Evolutionary conservation across 441 rosid species (phyloP).

Genomic region (Eruca vesicaria): DNA sequence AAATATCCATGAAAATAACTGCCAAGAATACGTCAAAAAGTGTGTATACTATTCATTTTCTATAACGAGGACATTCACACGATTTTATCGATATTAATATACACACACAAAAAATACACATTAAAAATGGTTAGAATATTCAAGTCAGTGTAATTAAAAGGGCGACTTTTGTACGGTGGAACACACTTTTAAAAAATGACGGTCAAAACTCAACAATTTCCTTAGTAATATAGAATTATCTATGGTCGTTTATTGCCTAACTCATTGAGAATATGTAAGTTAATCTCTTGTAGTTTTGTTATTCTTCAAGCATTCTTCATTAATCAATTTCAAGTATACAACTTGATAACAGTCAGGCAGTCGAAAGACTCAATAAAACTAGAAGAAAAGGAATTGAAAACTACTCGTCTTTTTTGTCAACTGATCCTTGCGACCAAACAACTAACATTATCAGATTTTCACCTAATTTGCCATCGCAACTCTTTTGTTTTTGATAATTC

Average conservation of each 20-base stretch:
- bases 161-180: slow-evolving; percentile 6
- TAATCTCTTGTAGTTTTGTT: not conserved
- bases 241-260: slow-evolving; percentile 26
- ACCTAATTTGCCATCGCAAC: not conserved
- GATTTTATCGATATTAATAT: not conserved
- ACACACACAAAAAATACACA: not conserved
- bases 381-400: not conserved
- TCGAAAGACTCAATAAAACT: not conserved
- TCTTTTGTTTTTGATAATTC: too few relatives aligned
- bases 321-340: not conserved
- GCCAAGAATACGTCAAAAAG: not conserved
- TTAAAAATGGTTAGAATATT: not conserved
- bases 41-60: not conserved
- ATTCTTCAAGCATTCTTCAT: not conserved
- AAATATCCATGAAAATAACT: slow-evolving; percentile 7
- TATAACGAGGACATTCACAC: slow-evolving; percentile 8
- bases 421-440: not conserved
- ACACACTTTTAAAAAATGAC: not conserved
- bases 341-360: not conserved
- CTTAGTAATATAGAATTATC: not conserved
- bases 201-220: slow-evolving; percentile 15
- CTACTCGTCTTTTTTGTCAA: not conserved
- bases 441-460: not conserved
- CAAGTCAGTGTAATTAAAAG: slow-evolving; percentile 5
- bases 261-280: not conserved